Evolutionary conservation across 176 grass and related monocot genomes (phyloP).

Genomic region (Carex scoparia): DNA sequence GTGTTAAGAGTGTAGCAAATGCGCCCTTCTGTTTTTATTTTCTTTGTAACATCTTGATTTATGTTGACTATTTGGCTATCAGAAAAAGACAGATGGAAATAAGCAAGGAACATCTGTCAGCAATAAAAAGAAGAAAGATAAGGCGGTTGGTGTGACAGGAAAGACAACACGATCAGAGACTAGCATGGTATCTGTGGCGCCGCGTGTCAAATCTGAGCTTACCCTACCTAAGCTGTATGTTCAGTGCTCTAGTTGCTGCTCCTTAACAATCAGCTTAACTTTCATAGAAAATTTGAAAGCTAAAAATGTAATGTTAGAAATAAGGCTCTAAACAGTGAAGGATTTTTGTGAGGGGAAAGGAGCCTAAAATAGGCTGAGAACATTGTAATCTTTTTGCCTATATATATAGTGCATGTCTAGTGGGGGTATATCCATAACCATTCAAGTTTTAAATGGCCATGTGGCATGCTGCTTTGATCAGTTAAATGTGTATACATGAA

Average conservation of each 20-base stretch:
- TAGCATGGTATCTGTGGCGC: conserved; percentile 55
- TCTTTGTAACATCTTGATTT: conserved; percentile 26
- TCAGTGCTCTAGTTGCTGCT: neutral
- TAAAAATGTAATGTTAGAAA: neutral
- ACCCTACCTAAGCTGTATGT: conserved; percentile 67
- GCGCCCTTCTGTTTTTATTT: conserved; percentile 16
- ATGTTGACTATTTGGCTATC: conserved; percentile 23
- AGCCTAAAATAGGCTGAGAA: neutral
- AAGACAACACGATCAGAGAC: conserved; percentile 66
- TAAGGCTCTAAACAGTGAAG: neutral
- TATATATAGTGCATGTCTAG: neutral
- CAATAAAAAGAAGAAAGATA: conserved; percentile 91
- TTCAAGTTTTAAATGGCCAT: neutral
- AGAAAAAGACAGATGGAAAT: conserved; percentile 83
- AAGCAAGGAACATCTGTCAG: conserved; percentile 58
- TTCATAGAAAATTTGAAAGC: neutral
- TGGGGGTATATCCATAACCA: neutral
- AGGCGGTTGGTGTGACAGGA: conserved; percentile 55
- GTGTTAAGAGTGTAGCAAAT: neutral
- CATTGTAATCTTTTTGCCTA: neutral
- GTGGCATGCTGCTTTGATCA: neutral
- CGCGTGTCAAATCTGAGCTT: conserved; percentile 84
- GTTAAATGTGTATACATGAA: neutral
- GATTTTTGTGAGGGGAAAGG: neutral
- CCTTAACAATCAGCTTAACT: neutral